phyloP scores from a whole-genome alignment of 257 asterid genomes.

The Solanum raphanifolium region DNA sequence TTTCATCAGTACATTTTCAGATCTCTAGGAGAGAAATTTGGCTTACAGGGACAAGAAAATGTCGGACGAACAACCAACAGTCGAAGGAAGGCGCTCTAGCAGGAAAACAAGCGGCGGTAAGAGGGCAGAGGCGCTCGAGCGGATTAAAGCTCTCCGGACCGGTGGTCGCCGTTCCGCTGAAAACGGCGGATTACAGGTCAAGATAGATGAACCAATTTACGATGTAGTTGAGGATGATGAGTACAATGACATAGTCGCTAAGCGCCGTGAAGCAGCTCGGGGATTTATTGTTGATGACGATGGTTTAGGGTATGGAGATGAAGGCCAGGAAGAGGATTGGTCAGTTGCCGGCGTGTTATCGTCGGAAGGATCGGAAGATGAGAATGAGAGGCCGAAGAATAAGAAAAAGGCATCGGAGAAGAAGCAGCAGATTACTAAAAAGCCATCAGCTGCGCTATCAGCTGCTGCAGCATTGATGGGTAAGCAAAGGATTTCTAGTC shows the following conservation, averaged over 20 bases:
- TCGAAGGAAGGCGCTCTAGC: slow-evolving; percentile 48
- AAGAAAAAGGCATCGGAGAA: slow-evolving; percentile 50
- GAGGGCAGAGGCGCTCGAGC: slow-evolving; percentile 61
- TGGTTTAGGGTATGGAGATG: slow-evolving; percentile 87
- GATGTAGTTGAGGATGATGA: slow-evolving; percentile 80
- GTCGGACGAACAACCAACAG: slow-evolving; percentile 59
- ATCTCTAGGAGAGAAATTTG: not conserved
- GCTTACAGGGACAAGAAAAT: slow-evolving; percentile 6
- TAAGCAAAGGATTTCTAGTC: slow-evolving; percentile 64
- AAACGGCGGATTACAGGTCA: slow-evolving; percentile 43
- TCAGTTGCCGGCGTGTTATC: slow-evolving; percentile 40
- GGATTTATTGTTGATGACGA: slow-evolving; percentile 81
- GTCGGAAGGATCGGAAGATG: slow-evolving; percentile 69
- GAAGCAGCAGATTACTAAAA: slow-evolving; percentile 49
- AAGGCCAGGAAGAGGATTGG: slow-evolving; percentile 98
- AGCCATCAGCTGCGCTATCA: slow-evolving; percentile 50
- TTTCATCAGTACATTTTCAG: not conserved
- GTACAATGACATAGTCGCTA: slow-evolving; percentile 72
- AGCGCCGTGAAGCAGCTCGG: slow-evolving; percentile 64
- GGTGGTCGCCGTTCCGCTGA: slow-evolving; percentile 60
- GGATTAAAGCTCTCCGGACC: slow-evolving; percentile 51
- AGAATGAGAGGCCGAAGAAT: slow-evolving; percentile 45
- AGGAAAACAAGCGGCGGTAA: slow-evolving; percentile 31
- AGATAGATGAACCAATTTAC: slow-evolving; percentile 69
- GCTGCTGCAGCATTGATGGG: slow-evolving; percentile 89